These are phyloP conservation scores for Luffa acutangula DNA, from an alignment of 306 rosid species.

Conservation along the genomic window DNA sequence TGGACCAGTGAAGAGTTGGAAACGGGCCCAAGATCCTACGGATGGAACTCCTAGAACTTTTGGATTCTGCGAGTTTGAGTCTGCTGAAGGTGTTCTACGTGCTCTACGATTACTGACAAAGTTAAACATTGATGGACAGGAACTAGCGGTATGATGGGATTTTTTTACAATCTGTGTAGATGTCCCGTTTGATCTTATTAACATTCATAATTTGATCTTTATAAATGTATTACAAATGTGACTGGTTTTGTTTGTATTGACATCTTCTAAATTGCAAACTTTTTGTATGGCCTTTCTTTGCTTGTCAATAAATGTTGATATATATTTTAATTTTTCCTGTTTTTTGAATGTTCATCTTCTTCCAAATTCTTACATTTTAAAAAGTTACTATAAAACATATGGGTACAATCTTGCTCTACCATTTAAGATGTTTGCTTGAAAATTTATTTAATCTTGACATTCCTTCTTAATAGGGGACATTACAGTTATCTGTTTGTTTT, in stretches of 20 bases:
- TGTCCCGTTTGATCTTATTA: background rate
- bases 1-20: slow-evolving; percentile 96
- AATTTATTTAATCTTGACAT: background rate
- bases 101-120: slow-evolving; percentile 82
- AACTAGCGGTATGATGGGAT: slow-evolving; percentile 57
- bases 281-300: background rate
- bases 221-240: background rate
- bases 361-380: background rate
- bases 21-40: slow-evolving; percentile 79
- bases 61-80: slow-evolving; percentile 94
- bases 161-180: background rate
- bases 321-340: background rate
- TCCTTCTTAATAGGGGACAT: background rate
- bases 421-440: background rate
- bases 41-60: slow-evolving; percentile 80
- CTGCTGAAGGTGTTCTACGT: slow-evolving; percentile 96
- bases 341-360: background rate
- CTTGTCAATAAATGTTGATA: background rate
- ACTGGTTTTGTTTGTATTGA: background rate
- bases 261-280: background rate
- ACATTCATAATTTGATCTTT: background rate
- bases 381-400: background rate
- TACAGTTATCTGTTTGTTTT: too few relatives aligned
- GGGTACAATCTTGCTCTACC: background rate
- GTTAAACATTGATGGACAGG: slow-evolving; percentile 88